These are phyloP conservation scores for Venturia effusa DNA, from an alignment of 2,329 filamentous ascomycete species.

Conservation along the genomic window DNA sequence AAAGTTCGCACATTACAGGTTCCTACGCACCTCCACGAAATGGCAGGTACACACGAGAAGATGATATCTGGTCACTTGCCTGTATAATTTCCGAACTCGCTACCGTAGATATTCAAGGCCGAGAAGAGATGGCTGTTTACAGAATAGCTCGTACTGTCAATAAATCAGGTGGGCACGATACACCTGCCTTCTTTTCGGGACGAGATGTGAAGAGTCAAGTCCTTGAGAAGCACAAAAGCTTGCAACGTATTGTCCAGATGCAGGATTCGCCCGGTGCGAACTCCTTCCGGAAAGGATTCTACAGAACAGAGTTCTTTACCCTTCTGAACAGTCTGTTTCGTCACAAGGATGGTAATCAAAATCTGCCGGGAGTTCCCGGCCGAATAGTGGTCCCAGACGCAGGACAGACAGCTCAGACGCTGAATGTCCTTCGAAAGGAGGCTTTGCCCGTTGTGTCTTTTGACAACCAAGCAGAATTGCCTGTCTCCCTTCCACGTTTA, in stretches of 20 bases:
- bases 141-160: constrained; percentile 13
- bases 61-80: not conserved
- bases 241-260: constrained; percentile 3
- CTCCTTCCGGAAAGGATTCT: constrained; percentile 12
- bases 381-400: constrained; percentile 11
- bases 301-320: constrained; percentile 10
- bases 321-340: constrained; percentile 14
- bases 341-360: not conserved
- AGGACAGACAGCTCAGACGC: constrained; percentile 11
- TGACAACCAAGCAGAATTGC: not conserved
- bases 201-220: constrained; percentile 11
- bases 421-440: constrained; percentile 10
- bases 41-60: not conserved
- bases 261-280: not conserved
- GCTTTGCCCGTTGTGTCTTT: not conserved
- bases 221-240: constrained; percentile 5
- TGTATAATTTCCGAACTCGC: not conserved
- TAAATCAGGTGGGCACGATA: constrained; percentile 7
- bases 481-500: not conserved
- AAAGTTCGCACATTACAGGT: not conserved
- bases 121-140: not conserved
- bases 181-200: constrained; percentile 12
- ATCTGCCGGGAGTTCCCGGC: not conserved
- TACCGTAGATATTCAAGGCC: not conserved
- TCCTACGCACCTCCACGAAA: not conserved